These are phyloP conservation scores for Xenoacremonium recifei DNA, from an alignment of 2,329 filamentous ascomycete genomes.

Conservation along the genomic window DNA sequence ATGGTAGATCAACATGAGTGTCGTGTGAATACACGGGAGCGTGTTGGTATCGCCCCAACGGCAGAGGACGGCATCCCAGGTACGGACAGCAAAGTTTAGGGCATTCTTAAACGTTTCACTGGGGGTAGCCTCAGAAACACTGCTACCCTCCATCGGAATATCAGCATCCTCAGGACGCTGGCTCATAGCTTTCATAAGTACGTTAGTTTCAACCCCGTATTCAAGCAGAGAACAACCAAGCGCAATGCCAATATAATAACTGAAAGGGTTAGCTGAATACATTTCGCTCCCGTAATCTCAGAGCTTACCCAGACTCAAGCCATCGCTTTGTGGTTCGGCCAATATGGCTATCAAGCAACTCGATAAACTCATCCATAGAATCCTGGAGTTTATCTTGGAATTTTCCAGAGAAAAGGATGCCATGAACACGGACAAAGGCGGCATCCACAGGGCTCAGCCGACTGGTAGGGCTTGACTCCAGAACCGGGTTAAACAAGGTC, in stretches of 20 bases:
- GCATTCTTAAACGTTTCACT: conserved; percentile 33
- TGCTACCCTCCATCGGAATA: conserved; percentile 18
- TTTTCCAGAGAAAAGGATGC: conserved; percentile 58
- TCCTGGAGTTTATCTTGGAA: conserved; percentile 44
- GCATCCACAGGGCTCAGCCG: conserved; percentile 47
- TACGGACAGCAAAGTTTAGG: conserved; percentile 40
- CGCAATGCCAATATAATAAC: conserved; percentile 34
- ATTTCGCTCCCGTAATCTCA: too few relatives aligned
- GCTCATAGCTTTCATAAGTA: conserved; percentile 41
- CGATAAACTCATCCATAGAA: conserved; percentile 49
- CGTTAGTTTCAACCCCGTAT: conserved; percentile 41
- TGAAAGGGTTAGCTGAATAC: conserved; percentile 13
- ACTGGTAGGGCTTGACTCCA: conserved; percentile 37
- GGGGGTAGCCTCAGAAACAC: conserved; percentile 21
- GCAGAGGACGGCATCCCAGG: conserved; percentile 45
- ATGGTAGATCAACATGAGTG: conserved; percentile 57
- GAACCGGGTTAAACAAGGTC: conserved; percentile 63
- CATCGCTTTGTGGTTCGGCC: conserved; percentile 48
- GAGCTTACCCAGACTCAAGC: conserved; percentile 44
- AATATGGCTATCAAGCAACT: conserved; percentile 57
- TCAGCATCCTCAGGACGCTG: conserved; percentile 27
- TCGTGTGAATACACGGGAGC: conserved; percentile 61
- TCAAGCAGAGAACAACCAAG: conserved; percentile 32
- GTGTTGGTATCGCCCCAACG: conserved; percentile 58
- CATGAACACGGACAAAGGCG: conserved; percentile 63